Evolutionary conservation across 148 eudicot genomes (phyloP), one percentile per base, ranked within the genome.

Genomic region (Rhododendron kiyosumense): DNA sequence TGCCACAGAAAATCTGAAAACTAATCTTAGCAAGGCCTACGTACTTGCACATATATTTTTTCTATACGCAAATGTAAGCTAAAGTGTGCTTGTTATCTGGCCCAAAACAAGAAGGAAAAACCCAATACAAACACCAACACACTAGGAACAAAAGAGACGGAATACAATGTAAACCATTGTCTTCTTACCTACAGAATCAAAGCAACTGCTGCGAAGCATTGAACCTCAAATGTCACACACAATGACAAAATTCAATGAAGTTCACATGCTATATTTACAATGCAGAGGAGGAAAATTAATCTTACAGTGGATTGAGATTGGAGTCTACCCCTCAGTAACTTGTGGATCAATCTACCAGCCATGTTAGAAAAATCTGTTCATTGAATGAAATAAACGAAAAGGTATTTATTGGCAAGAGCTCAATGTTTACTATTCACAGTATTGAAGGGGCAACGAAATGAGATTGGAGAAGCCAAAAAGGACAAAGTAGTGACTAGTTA

Each of bases 261-360:
- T 65, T 7, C 9, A n/a, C 15, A 15, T 34, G 67, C 26, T 75
- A 38, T 59, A 5, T 59, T 59, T 59, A 7, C 6, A 52, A 20
- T 13, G 26, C 32, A 85, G 34, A 67, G 6, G 28, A 71, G 48
- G 43, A 26, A 20, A 34, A 41, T 51, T 45, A 17, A 0, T 78
- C 90, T 91, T 87, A 91, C 92, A 85, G 69, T 82, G 78, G 90
- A 88, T 48, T 91, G 92, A 85, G 90, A 91, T 54, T 87, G 91
- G 38, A 89, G 80, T 34, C 89, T 90, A 88, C 87, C 88, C 89
- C 86, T 90, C 84, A 93, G 80, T 71, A 91, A 88, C 78, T 89
- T 92, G 82, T 90, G 89, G 85, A 93, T 88, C 48, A 89, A 85
- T 88, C 92, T 93, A 86, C 92, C 93, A 76, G 93, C 93, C 95